phyloP scores from a whole-genome alignment of 2,329 filamentous ascomycete genomes.

The Penicillium digitatum region DNA sequence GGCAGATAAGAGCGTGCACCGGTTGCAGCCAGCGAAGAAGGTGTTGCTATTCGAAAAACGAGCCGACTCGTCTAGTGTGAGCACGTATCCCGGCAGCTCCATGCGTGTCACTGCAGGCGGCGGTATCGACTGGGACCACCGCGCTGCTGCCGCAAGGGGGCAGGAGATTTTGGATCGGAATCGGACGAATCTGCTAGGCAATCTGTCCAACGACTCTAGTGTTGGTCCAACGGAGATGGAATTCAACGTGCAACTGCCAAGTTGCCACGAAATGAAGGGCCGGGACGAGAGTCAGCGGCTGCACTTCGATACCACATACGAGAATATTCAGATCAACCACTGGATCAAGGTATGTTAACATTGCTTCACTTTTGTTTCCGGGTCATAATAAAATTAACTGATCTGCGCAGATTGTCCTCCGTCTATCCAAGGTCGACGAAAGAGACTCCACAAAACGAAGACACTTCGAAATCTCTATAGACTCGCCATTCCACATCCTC shows the following conservation, averaged over 20 bases:
- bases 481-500: slow-evolving; percentile 89
- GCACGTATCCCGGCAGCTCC: slow-evolving; percentile 69
- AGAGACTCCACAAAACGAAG: slow-evolving; percentile 73
- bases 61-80: slow-evolving; percentile 70
- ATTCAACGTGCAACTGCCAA: slow-evolving; percentile 87
- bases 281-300: slow-evolving; percentile 64
- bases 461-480: slow-evolving; percentile 94
- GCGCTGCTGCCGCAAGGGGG: slow-evolving; percentile 54
- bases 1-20: slow-evolving; percentile 75
- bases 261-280: slow-evolving; percentile 75
- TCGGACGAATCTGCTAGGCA: slow-evolving; percentile 70
- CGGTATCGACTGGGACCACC: slow-evolving; percentile 64
- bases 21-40: slow-evolving; percentile 79
- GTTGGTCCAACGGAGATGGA: slow-evolving; percentile 91
- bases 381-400: slow-evolving; percentile 11
- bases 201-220: slow-evolving; percentile 70
- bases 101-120: slow-evolving; percentile 75
- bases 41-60: slow-evolving; percentile 83
- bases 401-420: slow-evolving; percentile 71
- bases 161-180: slow-evolving; percentile 53
- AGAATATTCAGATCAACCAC: slow-evolving; percentile 89
- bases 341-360: slow-evolving; percentile 79
- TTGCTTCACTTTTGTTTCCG: too few relatives aligned
- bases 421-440: slow-evolving; percentile 77
- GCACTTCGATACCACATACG: slow-evolving; percentile 88